A percentile compares a stretch with the other conserved stretches of the same genome.
Evolutionary conservation across 2,329 filamentous ascomycete genomes (phyloP).

Genomic region (Byssothecium circinans): DNA sequence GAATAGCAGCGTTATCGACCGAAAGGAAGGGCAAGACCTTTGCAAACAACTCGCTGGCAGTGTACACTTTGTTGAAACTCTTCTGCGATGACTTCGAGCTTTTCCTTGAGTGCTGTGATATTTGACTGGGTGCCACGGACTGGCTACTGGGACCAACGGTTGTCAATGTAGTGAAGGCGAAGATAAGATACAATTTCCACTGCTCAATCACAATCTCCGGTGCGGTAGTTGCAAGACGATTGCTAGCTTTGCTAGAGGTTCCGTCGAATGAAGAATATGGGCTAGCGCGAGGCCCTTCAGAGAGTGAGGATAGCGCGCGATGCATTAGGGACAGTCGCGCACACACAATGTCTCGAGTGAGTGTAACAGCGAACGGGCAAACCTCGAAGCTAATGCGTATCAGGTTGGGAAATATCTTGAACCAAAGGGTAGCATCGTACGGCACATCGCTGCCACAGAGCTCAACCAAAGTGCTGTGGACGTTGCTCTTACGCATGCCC

Average conservation of each 20-base stretch:
- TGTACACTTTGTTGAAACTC: conserved; percentile 77
- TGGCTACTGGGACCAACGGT: conserved; percentile 67
- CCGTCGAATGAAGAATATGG: conserved; percentile 63
- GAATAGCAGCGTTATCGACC: conserved; percentile 75
- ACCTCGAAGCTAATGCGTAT: conserved; percentile 87
- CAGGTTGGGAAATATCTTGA: conserved; percentile 95
- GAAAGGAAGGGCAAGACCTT: conserved; percentile 87
- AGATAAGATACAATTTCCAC: conserved; percentile 96
- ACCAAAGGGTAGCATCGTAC: conserved; percentile 94
- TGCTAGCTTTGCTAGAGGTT: conserved; percentile 61
- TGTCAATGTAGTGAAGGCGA: conserved; percentile 92
- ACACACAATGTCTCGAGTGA: conserved; percentile 89
- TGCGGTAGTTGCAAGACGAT: conserved; percentile 64
- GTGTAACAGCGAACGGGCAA: conserved; percentile 86
- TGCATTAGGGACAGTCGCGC: conserved; percentile 93
- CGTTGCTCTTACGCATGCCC: conserved; percentile 81
- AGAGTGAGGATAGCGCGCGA: conserved; percentile 75
- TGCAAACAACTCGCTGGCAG: conserved; percentile 85
- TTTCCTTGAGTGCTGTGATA: conserved; percentile 77
- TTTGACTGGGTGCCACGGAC: conserved; percentile 58
- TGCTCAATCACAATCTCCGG: conserved; percentile 91
- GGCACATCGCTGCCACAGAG: conserved; percentile 93
- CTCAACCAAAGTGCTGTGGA: conserved; percentile 84
- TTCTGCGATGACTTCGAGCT: conserved; percentile 70
- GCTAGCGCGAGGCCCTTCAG: conserved; percentile 61